Percentiles rank a stretch among this genome's conserved stretches.
phyloP scores from a whole-genome alignment of 2,329 filamentous ascomycete species.

The Curvularia sp. region DNA sequence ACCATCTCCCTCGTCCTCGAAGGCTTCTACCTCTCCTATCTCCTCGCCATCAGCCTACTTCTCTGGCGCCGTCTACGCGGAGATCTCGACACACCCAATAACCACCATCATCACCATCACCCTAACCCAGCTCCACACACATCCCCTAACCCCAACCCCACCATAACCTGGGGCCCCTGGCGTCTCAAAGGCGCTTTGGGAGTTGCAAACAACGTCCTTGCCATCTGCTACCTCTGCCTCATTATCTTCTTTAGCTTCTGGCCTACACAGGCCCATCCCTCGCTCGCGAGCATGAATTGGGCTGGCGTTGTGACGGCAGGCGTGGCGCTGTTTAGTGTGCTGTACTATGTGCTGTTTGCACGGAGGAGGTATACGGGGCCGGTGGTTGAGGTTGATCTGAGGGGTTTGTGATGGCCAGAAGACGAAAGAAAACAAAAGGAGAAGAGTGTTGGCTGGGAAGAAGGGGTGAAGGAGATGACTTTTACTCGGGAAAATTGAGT shows the following conservation, averaged over 20 bases:
- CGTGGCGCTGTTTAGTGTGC: conserved; percentile 40
- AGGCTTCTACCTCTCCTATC: conserved; percentile 48
- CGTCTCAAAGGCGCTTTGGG: conserved; percentile 39
- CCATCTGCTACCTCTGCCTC: conserved; percentile 42
- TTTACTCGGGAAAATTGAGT: no score
- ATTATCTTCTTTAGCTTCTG: conserved; percentile 49
- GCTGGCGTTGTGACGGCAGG: conserved; percentile 42
- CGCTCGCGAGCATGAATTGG: conserved; percentile 42
- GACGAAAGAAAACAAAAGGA: no score
- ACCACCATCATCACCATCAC: background rate
- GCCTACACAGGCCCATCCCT: conserved; percentile 31
- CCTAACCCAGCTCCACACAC: background rate
- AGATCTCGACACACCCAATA: conserved; percentile 30
- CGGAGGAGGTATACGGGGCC: conserved; percentile 43
- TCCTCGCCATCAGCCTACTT: conserved; percentile 42
- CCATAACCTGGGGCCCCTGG: conserved; percentile 46
- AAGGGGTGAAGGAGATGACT: no score
- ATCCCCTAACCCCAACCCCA: background rate
- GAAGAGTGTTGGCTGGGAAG: no score
- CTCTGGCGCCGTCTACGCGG: conserved; percentile 48
- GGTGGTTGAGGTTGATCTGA: conserved; percentile 42
- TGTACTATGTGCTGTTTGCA: conserved; percentile 42
- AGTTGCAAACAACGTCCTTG: conserved; percentile 41
- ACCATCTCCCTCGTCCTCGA: conserved; percentile 47
- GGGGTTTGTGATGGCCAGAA: conserved; percentile 20